Evolutionary conservation across 495 filamentous ascomycete genomes (phyloP).

Genomic region (Neurospora sp.): DNA sequence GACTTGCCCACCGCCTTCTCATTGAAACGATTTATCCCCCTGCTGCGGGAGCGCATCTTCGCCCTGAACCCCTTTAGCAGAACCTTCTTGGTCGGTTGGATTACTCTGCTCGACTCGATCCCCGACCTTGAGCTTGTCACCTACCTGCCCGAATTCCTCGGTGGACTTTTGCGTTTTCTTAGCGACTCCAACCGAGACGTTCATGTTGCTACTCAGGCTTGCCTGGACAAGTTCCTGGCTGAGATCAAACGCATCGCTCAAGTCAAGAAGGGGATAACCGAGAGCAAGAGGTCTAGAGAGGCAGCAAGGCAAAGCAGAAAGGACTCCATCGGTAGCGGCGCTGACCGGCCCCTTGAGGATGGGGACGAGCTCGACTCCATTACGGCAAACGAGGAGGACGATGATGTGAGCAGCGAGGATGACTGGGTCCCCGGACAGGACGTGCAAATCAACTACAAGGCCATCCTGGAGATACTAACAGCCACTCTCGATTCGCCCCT

Average conservation of each 20-base stretch:
- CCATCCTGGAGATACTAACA: conserved; percentile 85
- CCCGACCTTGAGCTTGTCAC: conserved; percentile 92
- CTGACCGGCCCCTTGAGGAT: conserved; percentile 32
- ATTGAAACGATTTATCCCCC: conserved; percentile 78
- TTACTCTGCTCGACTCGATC: conserved; percentile 89
- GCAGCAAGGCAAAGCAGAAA: conserved; percentile 58
- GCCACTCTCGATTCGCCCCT: conserved; percentile 76
- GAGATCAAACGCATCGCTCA: conserved; percentile 93
- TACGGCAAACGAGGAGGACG: conserved; percentile 48
- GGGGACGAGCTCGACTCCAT: conserved; percentile 48
- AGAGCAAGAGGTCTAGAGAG: conserved; percentile 63
- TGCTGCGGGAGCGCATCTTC: conserved; percentile 85
- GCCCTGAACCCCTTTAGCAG: conserved; percentile 91
- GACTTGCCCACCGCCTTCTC: conserved; percentile 85
- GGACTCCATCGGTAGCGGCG: conserved; percentile 52
- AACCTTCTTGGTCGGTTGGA: conserved; percentile 93
- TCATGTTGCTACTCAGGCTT: conserved; percentile 78
- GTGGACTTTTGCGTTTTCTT: conserved; percentile 83
- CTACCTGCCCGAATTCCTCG: conserved; percentile 85
- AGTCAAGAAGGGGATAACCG: conserved; percentile 84
- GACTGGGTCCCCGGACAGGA: conserved; percentile 98
- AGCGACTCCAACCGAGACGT: conserved; percentile 89
- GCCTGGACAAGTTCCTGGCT: conserved; percentile 81
- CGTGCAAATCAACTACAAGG: conserved; percentile 85
- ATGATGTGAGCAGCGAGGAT: conserved; percentile 56